Evolutionary conservation across 139 green algal genomes (phyloP), one percentile per base, ranked within the genome.

Genomic region (Haematococcus lacustris): DNA sequence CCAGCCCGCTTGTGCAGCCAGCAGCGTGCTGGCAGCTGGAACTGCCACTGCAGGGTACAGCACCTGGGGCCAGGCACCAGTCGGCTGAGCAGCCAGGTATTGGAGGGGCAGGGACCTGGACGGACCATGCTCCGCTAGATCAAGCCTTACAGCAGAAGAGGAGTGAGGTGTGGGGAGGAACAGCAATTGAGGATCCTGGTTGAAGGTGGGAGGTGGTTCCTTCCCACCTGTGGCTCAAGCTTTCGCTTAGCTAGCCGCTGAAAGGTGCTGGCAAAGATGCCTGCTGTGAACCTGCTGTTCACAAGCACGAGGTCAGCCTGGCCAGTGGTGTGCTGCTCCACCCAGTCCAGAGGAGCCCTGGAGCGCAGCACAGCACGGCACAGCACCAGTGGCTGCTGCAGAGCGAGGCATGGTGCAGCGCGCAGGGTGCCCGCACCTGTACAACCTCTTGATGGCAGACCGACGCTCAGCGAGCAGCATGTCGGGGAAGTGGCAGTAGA

Each of bases 401-500:
- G 43, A 9, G 43, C 43, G 43, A 9, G 9, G 43, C n/a, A n/a
- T n/a, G n/a, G n/a, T n/a, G n/a, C n/a, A n/a, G n/a, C n/a, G n/a
- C n/a, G n/a, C n/a, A n/a, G n/a, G 4, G 62, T 53, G 38, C 47
- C 39, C 51, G 4, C 2, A 74, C 69, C 71, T 71, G 62, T 71
- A 71, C 34, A 77, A 43, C 34, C 39, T 33, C 32, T 77, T 84
- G 40, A 92, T 62, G 37, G 74, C 40, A 3, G 86, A 88, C 9
- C 39, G 37, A 5, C 78, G 75, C 32, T 78, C 47, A 0, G 87
- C 79, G 38, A 99, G 88, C 68, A 99, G 84, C 38, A 96, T 71
- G 80, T 99, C 95, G 1, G 95, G 95, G 80, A 96, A 99, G 78
- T 99, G 95, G 88, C 95, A 98, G 76, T 99, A 99, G 79, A 98